A percentile compares a stretch with the other conserved stretches of the same genome.
Evolutionary conservation across 2,329 filamentous ascomycete species (phyloP).

Genomic region (Fusarium sp.): DNA sequence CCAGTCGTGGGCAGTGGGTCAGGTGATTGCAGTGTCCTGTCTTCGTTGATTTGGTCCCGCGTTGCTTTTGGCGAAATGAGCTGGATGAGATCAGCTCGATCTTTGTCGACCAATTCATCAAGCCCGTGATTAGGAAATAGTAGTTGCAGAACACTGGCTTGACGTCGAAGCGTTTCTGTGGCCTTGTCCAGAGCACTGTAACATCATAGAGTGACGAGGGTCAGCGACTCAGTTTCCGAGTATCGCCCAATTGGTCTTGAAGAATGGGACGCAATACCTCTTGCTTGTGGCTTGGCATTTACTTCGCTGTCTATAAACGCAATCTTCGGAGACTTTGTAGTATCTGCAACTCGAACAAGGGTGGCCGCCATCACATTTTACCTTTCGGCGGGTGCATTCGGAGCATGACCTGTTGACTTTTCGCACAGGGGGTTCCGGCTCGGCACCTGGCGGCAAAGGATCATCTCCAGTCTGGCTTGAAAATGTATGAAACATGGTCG

Average conservation of each 20-base stretch:
- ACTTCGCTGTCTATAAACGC: conserved; percentile 47
- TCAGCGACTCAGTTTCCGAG: background rate
- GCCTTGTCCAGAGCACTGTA: conserved; percentile 36
- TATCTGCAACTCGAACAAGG: conserved; percentile 54
- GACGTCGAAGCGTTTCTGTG: conserved; percentile 5
- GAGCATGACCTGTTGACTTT: conserved; percentile 44
- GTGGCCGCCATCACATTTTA: conserved; percentile 56
- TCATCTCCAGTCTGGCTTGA: background rate
- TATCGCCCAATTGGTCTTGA: background rate
- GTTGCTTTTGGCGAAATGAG: background rate
- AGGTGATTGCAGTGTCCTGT: background rate
- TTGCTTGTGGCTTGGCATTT: conserved; percentile 46
- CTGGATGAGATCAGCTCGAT: conserved; percentile 4
- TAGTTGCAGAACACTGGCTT: conserved; percentile 8
- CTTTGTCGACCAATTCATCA: conserved; percentile 9
- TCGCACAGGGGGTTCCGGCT: background rate
- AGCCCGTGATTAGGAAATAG: conserved; percentile 4
- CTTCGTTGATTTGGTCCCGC: background rate
- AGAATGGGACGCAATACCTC: background rate
- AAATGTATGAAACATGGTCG: conserved; percentile 16
- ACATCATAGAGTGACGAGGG: background rate
- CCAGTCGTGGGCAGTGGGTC: background rate
- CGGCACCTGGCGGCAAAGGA: background rate
- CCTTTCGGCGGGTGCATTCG: conserved; percentile 45
- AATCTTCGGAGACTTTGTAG: conserved; percentile 42